Conservation (phyloP, 331 rosid species). For the Pyracantha coccinea region DNA sequence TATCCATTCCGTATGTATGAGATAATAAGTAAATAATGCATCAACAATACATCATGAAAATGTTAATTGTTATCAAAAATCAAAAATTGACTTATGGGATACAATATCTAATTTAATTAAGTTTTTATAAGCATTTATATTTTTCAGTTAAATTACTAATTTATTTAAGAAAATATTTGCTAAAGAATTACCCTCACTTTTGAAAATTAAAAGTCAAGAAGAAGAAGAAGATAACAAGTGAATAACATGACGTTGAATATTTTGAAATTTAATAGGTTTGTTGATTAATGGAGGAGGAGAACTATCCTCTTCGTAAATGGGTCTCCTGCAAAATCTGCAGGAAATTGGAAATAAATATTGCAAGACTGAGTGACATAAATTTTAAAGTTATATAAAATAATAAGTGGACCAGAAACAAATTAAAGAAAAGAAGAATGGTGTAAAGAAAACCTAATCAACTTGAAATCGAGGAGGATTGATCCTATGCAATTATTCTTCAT, state of each 20-base stretch:
- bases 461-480: slow-evolving; percentile 5
- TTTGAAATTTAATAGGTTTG: not conserved
- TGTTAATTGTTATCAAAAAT: too few species aligned
- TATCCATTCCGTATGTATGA: too few species aligned
- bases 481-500: slow-evolving; percentile 14
- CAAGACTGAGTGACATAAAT: not conserved
- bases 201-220: not conserved
- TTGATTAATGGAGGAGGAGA: not conserved
- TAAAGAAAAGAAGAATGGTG: not conserved
- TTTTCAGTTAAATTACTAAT: too few species aligned
- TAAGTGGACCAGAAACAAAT: not conserved
- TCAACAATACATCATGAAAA: too few species aligned
- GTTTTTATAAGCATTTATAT: too few species aligned
- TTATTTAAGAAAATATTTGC: not conserved
- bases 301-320: not conserved
- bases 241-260: not conserved
- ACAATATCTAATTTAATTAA: too few species aligned
- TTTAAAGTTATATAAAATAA: not conserved
- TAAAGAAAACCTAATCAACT: not conserved
- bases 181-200: not conserved
- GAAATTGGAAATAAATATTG: not conserved
- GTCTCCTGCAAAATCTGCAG: not conserved
- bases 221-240: not conserved
- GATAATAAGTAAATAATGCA: too few species aligned
- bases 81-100: too few species aligned